Evolutionary conservation across 345 rosid genomes (phyloP), one percentile per base, ranked within the genome.

Genomic region (Sapria himalayana): DNA sequence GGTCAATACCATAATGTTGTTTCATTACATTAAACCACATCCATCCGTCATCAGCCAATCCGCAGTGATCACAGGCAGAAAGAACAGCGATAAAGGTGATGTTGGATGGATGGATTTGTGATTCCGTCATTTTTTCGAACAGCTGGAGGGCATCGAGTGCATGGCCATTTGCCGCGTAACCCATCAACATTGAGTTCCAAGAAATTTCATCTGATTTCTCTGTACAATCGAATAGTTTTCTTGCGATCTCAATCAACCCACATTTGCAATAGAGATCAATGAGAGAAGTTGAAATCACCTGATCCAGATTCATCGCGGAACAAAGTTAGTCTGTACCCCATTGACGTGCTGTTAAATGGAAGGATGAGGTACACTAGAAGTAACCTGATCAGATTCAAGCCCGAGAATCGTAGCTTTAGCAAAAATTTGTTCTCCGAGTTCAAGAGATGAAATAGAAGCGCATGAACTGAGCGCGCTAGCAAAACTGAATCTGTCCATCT

Each of bases 101-200:
- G 36, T 29, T 35, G 15, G 62, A 66, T 22, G 76, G 93, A 33
- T 39, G 55, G 13, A 72, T n/a, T 24, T 82, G 64, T 37, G 72
- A 52, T 55, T 53, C 37, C 46, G 49, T 74, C 93, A 80, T 77
- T 72, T 80, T 55, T 29, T 69, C 39, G 46, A 85, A 85, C 65
- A 85, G 50, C 32, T 44, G 33, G 24, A 80, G 59, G 25, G 76
- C 76, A 61, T 74, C 65, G 8, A 46, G 37, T 43, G 93, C 96
- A 43, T 57, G 43, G 35, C 96, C 96, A 44, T 85, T 80, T 3
- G 71, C 65, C 46, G 96, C 91, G 58, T 77, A 85, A 22, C 96
- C 93, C 66, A 67, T 69, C 55, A 85, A 50, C 85, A 85, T 77
- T 34, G 91, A 60, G 54, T 74, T 85, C 91, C 96, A 85, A 17